Evolutionary conservation across 371 early-diverging fungal species (phyloP).

Genomic region (Amoeboaphelidium protococcarum): DNA sequence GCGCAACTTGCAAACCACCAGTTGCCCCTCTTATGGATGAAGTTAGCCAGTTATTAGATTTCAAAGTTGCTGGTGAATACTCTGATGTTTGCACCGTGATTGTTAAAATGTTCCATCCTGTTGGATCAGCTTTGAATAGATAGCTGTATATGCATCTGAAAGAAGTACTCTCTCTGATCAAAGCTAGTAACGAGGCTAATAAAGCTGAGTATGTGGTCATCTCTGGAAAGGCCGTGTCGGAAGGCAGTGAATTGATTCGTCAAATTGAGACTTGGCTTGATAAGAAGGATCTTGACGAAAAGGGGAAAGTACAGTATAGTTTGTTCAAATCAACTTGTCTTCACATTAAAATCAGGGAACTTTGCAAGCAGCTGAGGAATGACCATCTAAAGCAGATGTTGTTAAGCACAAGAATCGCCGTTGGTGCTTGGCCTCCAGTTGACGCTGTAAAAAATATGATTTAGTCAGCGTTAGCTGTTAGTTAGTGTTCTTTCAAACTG

Average conservation of each 20-base stretch:
- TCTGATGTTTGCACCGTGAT: background rate
- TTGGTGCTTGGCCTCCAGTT: constrained; percentile 26
- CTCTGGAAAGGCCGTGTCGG: constrained; percentile 15
- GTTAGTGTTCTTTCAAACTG: constrained; percentile 8
- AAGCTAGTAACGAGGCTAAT: constrained; percentile 17
- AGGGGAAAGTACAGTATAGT: background rate
- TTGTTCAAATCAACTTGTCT: constrained; percentile 4
- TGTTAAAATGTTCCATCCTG: background rate
- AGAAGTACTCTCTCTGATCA: constrained; percentile 11
- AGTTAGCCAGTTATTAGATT: too few species aligned
- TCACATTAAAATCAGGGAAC: constrained; percentile 4
- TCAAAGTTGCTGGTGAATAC: background rate
- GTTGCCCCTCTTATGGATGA: too few species aligned
- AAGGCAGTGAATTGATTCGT: constrained; percentile 12
- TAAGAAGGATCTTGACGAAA: constrained; percentile 1
- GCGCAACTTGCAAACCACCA: too few species aligned
- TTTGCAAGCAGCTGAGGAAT: constrained; percentile 4
- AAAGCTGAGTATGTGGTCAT: constrained; percentile 17
- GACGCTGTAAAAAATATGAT: constrained; percentile 18
- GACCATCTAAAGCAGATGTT: constrained; percentile 14
- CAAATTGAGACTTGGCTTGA: constrained; percentile 6
- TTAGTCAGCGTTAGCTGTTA: constrained; percentile 11
- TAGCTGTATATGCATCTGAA: background rate
- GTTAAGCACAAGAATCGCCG: constrained; percentile 15
- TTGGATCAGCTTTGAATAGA: background rate